These are phyloP conservation scores for Diversispora epigaea DNA, from an alignment of 192 early-diverging fungal genomes.

Conservation along the genomic window DNA sequence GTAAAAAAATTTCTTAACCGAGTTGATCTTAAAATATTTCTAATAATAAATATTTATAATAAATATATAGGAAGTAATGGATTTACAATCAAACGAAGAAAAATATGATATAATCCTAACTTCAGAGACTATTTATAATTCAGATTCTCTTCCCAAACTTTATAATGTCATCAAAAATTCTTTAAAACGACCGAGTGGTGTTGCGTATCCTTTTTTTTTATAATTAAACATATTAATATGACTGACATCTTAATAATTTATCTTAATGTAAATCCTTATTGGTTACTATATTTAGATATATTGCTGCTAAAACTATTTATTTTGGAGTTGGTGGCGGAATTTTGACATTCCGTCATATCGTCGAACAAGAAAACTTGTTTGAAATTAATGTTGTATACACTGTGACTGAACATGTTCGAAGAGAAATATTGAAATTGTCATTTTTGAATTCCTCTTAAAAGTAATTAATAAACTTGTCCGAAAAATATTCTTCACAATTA, in stretches of 20 bases:
- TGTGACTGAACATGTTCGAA: conserved; percentile 58
- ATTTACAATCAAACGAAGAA: conserved; percentile 45
- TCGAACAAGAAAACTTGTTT: conserved; percentile 56
- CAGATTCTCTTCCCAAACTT: conserved; percentile 59
- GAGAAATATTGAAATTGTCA: conserved; percentile 62
- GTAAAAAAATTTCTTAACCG: conserved; percentile 16
- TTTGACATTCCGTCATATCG: conserved; percentile 66
- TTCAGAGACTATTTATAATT: conserved; percentile 76
- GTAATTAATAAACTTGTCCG: too few species aligned
- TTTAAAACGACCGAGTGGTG: conserved; percentile 50
- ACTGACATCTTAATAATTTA: background rate
- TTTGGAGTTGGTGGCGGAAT: conserved; percentile 93
- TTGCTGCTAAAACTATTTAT: conserved; percentile 92
- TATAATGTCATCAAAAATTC: conserved; percentile 61
- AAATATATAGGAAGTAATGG: conserved; percentile 41
- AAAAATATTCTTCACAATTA: too few species aligned
- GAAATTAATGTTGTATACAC: conserved; percentile 60
- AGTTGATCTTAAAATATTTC: background rate
- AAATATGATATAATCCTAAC: conserved; percentile 73
- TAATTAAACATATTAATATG: background rate
- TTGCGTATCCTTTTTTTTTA: conserved; percentile 39
- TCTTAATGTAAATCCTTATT: background rate
- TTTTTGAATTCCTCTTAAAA: background rate
- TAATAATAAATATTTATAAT: background rate
- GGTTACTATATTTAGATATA: conserved; percentile 46